phyloP scores from a whole-genome alignment of 768 basidiomycete species.

The Tulasnella sp. region DNA sequence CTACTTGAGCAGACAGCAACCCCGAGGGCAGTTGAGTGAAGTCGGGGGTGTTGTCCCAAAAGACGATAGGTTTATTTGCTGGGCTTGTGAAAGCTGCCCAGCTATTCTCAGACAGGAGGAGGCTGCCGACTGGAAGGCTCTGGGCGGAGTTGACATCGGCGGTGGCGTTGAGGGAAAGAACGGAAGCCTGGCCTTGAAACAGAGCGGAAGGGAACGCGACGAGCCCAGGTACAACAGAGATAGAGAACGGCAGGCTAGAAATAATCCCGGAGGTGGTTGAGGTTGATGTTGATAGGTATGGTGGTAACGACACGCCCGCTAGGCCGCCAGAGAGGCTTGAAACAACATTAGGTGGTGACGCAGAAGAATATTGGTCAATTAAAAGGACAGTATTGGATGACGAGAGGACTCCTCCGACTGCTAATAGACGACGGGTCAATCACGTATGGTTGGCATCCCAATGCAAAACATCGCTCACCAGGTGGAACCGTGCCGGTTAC shows the following conservation, averaged over 20 bases:
- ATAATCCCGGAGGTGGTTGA: slow-evolving; percentile 15
- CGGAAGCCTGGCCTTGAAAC: neutral
- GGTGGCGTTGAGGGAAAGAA: slow-evolving; percentile 25
- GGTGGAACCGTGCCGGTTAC: neutral
- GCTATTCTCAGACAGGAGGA: slow-evolving; percentile 57
- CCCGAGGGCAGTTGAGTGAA: slow-evolving; percentile 52
- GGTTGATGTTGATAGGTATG: slow-evolving; percentile 27
- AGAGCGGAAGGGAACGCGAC: slow-evolving; percentile 5
- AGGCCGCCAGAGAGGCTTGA: slow-evolving; percentile 59
- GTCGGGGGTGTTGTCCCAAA: slow-evolving; percentile 77
- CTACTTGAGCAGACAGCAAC: slow-evolving; percentile 25
- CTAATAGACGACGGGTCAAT: neutral
- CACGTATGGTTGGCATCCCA: too few relatives aligned
- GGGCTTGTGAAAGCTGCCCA: slow-evolving; percentile 58
- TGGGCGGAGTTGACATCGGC: slow-evolving; percentile 35
- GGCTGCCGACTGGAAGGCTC: slow-evolving; percentile 44
- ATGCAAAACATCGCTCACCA: too few relatives aligned
- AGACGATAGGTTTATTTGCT: slow-evolving; percentile 45
- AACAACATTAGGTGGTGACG: slow-evolving; percentile 53
- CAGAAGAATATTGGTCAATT: slow-evolving; percentile 33
- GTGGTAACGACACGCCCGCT: slow-evolving; percentile 47
- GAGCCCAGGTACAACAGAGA: slow-evolving; percentile 17
- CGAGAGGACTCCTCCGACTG: slow-evolving; percentile 63
- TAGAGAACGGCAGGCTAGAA: slow-evolving; percentile 16
- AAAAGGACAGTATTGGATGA: slow-evolving; percentile 48